phyloP scores from a whole-genome alignment of 2,329 filamentous ascomycete genomes.

The Claviceps sp. region DNA sequence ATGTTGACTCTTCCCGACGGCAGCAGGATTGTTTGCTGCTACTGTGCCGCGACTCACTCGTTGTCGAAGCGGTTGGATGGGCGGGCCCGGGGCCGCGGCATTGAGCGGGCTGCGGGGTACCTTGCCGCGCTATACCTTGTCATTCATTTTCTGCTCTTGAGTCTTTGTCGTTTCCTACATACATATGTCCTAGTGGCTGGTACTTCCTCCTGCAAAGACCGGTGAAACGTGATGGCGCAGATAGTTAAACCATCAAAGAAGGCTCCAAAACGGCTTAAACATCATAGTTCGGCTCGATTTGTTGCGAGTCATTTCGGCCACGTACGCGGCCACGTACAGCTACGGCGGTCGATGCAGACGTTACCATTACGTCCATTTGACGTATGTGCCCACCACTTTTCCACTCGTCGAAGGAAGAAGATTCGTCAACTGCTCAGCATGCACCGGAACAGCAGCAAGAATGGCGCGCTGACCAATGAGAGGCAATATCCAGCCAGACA shows the following conservation, averaged over 20 bases:
- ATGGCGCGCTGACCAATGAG: constrained; percentile 3
- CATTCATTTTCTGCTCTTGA: too few relatives aligned
- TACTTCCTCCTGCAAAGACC: too few relatives aligned
- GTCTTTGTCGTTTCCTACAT: too few relatives aligned
- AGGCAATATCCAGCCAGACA: neutral
- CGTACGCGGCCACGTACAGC: neutral
- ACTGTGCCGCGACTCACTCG: too few relatives aligned
- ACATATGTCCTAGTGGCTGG: too few relatives aligned
- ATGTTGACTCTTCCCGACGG: too few relatives aligned
- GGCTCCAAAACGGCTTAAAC: neutral
- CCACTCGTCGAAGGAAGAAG: neutral
- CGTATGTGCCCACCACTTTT: neutral
- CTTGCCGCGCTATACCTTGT: too few relatives aligned
- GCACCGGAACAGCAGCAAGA: neutral
- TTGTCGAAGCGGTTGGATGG: too few relatives aligned
- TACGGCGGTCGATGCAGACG: neutral
- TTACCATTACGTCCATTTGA: neutral
- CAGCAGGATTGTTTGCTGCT: too few relatives aligned
- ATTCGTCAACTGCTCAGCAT: neutral
- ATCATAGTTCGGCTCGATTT: neutral
- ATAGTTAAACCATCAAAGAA: neutral
- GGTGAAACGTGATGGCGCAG: too few relatives aligned
- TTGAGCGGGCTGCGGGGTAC: too few relatives aligned
- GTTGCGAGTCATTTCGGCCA: neutral
- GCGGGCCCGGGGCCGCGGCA: too few relatives aligned